Conservation (phyloP, 108 stramenopile species). For the Mayamaea pseudoterrestris region DNA sequence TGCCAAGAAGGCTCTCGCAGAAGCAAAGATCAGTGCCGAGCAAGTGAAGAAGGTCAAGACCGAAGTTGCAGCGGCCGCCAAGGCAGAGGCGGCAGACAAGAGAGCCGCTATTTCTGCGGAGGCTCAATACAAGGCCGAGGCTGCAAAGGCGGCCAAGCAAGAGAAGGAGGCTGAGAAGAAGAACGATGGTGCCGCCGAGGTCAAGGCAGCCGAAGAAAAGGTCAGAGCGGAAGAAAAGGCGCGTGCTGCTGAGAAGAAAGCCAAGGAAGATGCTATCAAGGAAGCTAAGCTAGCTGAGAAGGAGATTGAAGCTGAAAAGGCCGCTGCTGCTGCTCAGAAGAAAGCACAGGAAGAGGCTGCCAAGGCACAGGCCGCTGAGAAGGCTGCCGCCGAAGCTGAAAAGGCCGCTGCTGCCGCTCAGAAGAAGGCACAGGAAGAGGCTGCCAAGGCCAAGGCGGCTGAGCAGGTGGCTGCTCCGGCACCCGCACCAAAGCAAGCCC, state of each 20-base stretch:
- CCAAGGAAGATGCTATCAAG: conserved; percentile 19
- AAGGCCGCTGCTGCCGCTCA: conserved; percentile 12
- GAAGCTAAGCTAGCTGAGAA: conserved; percentile 6
- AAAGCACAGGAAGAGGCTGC: conserved; percentile 15
- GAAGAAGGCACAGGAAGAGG: conserved; percentile 19
- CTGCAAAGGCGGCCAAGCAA: conserved; percentile 2
- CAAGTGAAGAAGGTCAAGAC: conserved; percentile 8
- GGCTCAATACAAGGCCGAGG: neutral
- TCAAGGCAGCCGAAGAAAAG: conserved; percentile 10
- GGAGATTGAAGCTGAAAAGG: conserved; percentile 13
- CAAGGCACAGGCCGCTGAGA: conserved; percentile 17
- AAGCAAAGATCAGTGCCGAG: conserved; percentile 13
- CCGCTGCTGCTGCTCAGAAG: conserved; percentile 18
- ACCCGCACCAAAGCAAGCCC: conserved; percentile 19
- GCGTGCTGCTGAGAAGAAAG: conserved; percentile 27
- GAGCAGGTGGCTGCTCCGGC: conserved; percentile 20
- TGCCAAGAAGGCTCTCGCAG: conserved; percentile 5
- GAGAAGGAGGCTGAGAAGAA: conserved; percentile 11
- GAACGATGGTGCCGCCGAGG: conserved; percentile 6
- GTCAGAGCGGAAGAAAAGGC: conserved; percentile 27
- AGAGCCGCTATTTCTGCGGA: neutral
- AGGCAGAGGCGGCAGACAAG: conserved; percentile 13
- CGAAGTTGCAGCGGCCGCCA: conserved; percentile 9
- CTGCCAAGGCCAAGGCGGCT: conserved; percentile 22
- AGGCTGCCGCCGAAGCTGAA: conserved; percentile 22